Evolutionary conservation across 768 basidiomycete species (phyloP).

Genomic region (Amanita exitialis): DNA sequence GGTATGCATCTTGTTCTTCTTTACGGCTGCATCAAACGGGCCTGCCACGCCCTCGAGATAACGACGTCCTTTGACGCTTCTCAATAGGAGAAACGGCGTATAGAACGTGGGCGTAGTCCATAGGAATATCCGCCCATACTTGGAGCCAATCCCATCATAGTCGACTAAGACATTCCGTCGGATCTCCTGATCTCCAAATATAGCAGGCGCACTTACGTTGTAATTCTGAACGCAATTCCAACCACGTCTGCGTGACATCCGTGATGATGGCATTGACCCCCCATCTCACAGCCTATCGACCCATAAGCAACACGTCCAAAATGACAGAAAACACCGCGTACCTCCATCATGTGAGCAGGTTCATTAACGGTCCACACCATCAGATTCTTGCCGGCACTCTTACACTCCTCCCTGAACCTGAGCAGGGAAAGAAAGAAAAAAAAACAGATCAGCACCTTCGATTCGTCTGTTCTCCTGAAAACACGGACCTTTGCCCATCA

Average conservation of each 20-base stretch:
- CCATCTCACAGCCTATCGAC: slow-evolving; percentile 63
- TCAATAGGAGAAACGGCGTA: slow-evolving; percentile 30
- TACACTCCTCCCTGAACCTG: slow-evolving; percentile 78
- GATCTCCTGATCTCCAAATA: background rate
- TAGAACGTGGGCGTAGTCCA: slow-evolving; percentile 64
- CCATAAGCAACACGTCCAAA: background rate
- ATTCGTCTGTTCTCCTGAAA: background rate
- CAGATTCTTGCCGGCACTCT: slow-evolving; percentile 66
- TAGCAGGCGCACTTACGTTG: slow-evolving; percentile 29
- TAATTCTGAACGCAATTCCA: slow-evolving; percentile 51
- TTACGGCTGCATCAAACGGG: slow-evolving; percentile 29
- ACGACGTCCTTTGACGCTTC: slow-evolving; percentile 17
- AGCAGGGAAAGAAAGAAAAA: background rate
- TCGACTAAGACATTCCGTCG: slow-evolving; percentile 33
- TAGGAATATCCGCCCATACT: slow-evolving; percentile 59
- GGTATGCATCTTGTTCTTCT: background rate
- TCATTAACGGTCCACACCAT: slow-evolving; percentile 98
- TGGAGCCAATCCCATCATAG: slow-evolving; percentile 53
- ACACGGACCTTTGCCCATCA: slow-evolving; percentile 64
- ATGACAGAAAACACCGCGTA: slow-evolving; percentile 15
- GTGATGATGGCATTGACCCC: slow-evolving; percentile 71
- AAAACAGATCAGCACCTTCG: background rate
- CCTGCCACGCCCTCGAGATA: slow-evolving; percentile 43
- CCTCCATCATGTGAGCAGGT: slow-evolving; percentile 85
- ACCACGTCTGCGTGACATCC: slow-evolving; percentile 60